Percentiles rank a stretch among this genome's conserved stretches.
Evolutionary conservation across 1,139 yeast species (phyloP).

Genomic region (Suhomyces bolitotheri): DNA sequence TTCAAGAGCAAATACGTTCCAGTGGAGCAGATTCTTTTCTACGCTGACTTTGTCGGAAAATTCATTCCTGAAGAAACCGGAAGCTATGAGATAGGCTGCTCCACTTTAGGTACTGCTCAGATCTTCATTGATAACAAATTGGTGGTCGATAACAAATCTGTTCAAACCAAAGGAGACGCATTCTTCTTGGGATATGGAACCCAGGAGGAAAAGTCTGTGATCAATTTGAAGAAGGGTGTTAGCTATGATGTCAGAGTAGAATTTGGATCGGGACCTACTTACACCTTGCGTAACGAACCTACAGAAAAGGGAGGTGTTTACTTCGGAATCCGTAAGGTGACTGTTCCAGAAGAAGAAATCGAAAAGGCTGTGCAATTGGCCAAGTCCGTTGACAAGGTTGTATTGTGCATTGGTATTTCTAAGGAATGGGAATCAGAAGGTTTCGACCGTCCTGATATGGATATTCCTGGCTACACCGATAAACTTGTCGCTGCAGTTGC

Average conservation of each 20-base stretch:
- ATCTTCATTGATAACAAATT: conserved; percentile 52
- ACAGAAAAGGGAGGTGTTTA: conserved; percentile 36
- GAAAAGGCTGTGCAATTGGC: conserved; percentile 44
- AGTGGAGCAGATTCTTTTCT: conserved; percentile 32
- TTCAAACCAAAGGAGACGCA: conserved; percentile 49
- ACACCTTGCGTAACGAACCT: conserved; percentile 23
- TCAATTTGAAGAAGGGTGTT: conserved; percentile 43
- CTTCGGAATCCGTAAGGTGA: conserved; percentile 27
- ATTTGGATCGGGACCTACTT: conserved; percentile 55
- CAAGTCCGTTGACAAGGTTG: conserved; percentile 44
- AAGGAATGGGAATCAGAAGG: conserved; percentile 54
- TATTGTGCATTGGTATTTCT: conserved; percentile 45
- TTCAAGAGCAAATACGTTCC: conserved; percentile 35
- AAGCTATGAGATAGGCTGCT: conserved; percentile 51
- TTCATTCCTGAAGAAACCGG: conserved; percentile 50
- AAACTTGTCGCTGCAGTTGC: conserved; percentile 16
- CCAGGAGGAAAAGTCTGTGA: conserved; percentile 43
- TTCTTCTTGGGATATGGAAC: conserved; percentile 52
- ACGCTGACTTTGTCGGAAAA: conserved; percentile 45
- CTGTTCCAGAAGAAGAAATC: conserved; percentile 32
- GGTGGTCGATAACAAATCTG: conserved; percentile 56
- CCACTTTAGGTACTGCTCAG: conserved; percentile 54
- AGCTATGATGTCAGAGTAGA: conserved; percentile 46
- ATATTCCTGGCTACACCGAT: conserved; percentile 23
- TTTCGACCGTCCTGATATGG: conserved; percentile 44